These are phyloP conservation scores for Jaltomata sinuosa DNA, from an alignment of 257 asterid genomes.

Conservation along the genomic window DNA sequence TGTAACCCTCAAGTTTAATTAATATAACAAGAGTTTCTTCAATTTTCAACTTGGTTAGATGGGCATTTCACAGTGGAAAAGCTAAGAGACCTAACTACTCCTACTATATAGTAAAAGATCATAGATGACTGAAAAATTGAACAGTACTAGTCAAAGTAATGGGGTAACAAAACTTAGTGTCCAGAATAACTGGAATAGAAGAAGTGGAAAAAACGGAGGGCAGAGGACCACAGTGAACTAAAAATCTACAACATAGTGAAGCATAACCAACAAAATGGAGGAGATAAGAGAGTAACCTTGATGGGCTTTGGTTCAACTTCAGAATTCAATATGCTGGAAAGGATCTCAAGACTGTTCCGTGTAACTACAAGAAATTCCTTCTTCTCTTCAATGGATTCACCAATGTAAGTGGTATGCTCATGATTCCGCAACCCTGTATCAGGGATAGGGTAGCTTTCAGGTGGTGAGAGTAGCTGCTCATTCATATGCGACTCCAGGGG, in stretches of 20 bases:
- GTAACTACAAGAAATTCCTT: slow-evolving; percentile 61
- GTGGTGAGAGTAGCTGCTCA: slow-evolving; percentile 42
- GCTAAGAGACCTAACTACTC: background rate
- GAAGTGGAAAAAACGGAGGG: background rate
- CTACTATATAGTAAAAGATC: background rate
- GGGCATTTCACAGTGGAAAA: background rate
- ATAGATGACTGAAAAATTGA: background rate
- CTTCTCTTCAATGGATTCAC: slow-evolving; percentile 56
- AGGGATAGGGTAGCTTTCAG: slow-evolving; percentile 59
- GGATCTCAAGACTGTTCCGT: slow-evolving; percentile 72
- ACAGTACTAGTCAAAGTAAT: background rate
- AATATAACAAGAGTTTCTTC: background rate
- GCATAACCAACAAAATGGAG: background rate
- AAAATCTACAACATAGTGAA: background rate
- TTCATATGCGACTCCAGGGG: slow-evolving; percentile 55
- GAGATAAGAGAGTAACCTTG: slow-evolving; percentile 35
- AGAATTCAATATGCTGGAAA: slow-evolving; percentile 74
- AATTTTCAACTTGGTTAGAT: background rate
- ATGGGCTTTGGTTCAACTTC: slow-evolving; percentile 54
- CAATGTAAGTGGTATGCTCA: slow-evolving; percentile 26
- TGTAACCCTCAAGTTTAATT: background rate
- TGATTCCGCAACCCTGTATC: slow-evolving; percentile 25
- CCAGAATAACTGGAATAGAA: background rate
- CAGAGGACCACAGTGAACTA: background rate
- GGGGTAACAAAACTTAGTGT: background rate